phyloP scores from a whole-genome alignment of 1,139 yeast species.

The Suhomyces kunorum region DNA sequence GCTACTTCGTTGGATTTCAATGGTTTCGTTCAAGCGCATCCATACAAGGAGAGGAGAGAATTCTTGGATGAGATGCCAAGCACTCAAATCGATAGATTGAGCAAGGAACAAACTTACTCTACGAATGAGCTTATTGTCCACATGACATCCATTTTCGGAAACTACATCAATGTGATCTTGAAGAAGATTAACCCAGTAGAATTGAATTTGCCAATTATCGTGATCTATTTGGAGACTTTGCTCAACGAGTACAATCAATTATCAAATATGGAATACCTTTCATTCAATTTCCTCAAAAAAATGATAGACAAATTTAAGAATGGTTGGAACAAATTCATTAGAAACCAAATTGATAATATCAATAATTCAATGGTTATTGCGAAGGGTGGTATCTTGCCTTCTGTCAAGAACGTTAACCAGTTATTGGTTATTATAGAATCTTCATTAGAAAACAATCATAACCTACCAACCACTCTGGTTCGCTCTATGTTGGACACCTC shows the following conservation, averaged over 20 bases:
- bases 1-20: conserved; percentile 45
- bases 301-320: conserved; percentile 52
- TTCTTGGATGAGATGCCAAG: conserved; percentile 27
- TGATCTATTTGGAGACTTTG: conserved; percentile 44
- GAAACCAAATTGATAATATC: conserved; percentile 53
- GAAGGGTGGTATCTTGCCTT: conserved; percentile 42
- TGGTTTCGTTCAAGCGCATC: conserved; percentile 45
- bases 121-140: conserved; percentile 49
- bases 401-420: conserved; percentile 37
- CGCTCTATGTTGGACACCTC: conserved; percentile 43
- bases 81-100: conserved; percentile 20
- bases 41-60: conserved; percentile 39
- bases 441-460: conserved; percentile 25
- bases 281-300: conserved; percentile 51
- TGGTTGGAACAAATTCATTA: conserved; percentile 63
- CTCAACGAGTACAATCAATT: conserved; percentile 32
- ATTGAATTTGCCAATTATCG: conserved; percentile 37
- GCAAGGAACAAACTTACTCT: conserved; percentile 40
- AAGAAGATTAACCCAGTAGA: conserved; percentile 43
- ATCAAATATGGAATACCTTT: conserved; percentile 63
- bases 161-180: conserved; percentile 38
- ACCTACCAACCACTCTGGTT: conserved; percentile 26
- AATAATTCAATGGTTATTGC: conserved; percentile 51
- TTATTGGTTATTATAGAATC: conserved; percentile 39
- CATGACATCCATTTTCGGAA: conserved; percentile 59